Base-by-base conservation (phyloP, 495 filamentous ascomycete genomes). In the Penicillium canariense region DNA sequence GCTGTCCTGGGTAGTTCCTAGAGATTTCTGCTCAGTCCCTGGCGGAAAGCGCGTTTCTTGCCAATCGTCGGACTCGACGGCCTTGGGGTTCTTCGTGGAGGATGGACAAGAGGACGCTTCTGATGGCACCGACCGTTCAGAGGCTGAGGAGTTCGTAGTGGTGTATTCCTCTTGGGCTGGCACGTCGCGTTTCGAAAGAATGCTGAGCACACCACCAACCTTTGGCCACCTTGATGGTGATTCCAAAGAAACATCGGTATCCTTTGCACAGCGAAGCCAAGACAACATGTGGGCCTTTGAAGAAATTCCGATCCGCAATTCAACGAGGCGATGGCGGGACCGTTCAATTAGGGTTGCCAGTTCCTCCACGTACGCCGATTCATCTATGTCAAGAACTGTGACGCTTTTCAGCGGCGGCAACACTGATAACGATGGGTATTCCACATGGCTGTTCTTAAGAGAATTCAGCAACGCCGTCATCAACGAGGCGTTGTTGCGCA, bases 331-430 rank as follows among this genome's bases (percentile, higher is more conserved):
- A 55, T 78, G 74, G 54, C 81, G 80, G 17, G 89, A 95, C 15
- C 85, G 81, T 46, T 85, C 86, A 53, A 97, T 86, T 2, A 96
- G 79, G 43, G 88, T 76, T 31, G 86, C 88, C 79, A 96, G 86
- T 71, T 97, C 93, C 61, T 96, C 90, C 32, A 96, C 69, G 72
- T 97, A 96, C 17, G 84, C 81, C 6, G 88, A 74, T 63, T 96
- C 90, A 59, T 97, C 93, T 42, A 97, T 90, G 57, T 96, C 88
- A 38, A 97, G 77, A 9, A 94, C 91, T 23, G 81, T 88, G 52
- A 96, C 70, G 59, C 85, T 91, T 68, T 84, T 87, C 45, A 97
- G 73, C 2, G 91, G 82, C 12, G 90, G 90, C 4, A 97, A 75
- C 14, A 92, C 82, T 52, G 88, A 96, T 61, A 97, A 87, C 5